Base-by-base conservation (phyloP, 768 basidiomycete species). In the Mycena capillaripes region DNA sequence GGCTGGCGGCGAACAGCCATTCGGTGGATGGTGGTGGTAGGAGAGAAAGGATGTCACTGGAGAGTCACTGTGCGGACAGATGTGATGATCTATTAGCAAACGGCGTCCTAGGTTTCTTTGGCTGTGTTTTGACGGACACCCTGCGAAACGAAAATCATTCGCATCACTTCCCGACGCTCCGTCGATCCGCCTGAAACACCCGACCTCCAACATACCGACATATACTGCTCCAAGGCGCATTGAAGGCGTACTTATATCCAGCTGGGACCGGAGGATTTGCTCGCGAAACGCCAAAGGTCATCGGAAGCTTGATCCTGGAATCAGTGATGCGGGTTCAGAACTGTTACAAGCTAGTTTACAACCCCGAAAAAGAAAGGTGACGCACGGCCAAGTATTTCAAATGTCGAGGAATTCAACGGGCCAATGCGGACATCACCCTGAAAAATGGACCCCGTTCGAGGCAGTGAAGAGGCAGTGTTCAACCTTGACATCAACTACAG, bases 1-100 rank as follows among this genome's bases (percentile, higher is more conserved):
- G 72, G 58, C 60, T 76, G 76, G 58, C 70, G 66, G 11, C 70
- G 66, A 12, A 71, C 70, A 38, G 74, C 69, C 74, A 75, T 71
- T 23, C 29, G 36, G 58, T 53, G 48, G 60, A 42, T 58, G 56
- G 59, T 61, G 46, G 60, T 62, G 59, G 58, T 25, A 59, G 46
- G 44, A 25, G 58, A 53, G 21, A 44, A 29, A 17, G 61, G 3
- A 32, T 61, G 65, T 55, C 68, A 55, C 29, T 38, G 44, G 16
- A n/a, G 9, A 5, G 68, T 38, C 0, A 36, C 32, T 29, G 34
- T 58, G 25, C 38, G 38, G 57, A 63, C 60, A 70, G 61, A 10
- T 63, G n/a, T 59, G 44, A 70, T 70, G 62, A 64, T 58, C 38
- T 23, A 4, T 19, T 4, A 19, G 25, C 56, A 48, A 23, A 23